Percentiles rank a stretch among this genome's conserved stretches.
These are phyloP conservation scores for Pontederia crassipes DNA, from an alignment of 176 grass and related monocot genomes.

Conservation along the genomic window DNA sequence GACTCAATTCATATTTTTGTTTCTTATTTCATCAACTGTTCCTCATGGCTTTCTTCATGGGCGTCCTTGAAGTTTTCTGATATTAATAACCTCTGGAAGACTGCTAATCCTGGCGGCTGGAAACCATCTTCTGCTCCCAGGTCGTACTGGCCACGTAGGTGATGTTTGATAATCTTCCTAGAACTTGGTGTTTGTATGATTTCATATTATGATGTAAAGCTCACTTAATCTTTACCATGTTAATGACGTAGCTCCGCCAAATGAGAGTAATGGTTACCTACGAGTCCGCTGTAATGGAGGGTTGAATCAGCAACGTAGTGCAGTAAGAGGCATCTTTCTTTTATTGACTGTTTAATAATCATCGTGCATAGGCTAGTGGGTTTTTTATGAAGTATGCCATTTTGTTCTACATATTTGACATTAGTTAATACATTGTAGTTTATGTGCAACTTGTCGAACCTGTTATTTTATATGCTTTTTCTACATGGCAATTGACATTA, in stretches of 20 bases:
- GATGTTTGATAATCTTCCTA: conserved; percentile 11
- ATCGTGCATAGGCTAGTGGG: not conserved
- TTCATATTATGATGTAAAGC: not conserved
- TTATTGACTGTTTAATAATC: conserved; percentile 6
- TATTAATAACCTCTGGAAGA: conserved; percentile 74
- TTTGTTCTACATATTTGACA: too few species aligned
- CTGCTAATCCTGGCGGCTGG: conserved; percentile 80
- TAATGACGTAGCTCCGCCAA: conserved; percentile 57
- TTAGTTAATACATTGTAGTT: too few species aligned
- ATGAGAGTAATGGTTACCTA: conserved; percentile 64
- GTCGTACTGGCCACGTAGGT: conserved; percentile 66
- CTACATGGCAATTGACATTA: too few species aligned
- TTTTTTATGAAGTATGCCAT: too few species aligned
- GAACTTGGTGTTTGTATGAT: not conserved
- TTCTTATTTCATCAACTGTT: not conserved
- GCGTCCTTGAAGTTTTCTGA: conserved; percentile 46
- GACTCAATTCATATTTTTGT: not conserved
- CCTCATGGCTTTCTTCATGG: not conserved
- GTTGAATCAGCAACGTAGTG: conserved; percentile 88
- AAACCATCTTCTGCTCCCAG: conserved; percentile 88
- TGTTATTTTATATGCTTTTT: too few species aligned
- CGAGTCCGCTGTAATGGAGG: conserved; percentile 97
- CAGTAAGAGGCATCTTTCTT: conserved; percentile 44
- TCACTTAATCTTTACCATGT: not conserved
- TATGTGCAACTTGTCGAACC: too few species aligned